These are phyloP conservation scores for Solanum okadae DNA, from an alignment of 257 asterid species.

Conservation along the genomic window DNA sequence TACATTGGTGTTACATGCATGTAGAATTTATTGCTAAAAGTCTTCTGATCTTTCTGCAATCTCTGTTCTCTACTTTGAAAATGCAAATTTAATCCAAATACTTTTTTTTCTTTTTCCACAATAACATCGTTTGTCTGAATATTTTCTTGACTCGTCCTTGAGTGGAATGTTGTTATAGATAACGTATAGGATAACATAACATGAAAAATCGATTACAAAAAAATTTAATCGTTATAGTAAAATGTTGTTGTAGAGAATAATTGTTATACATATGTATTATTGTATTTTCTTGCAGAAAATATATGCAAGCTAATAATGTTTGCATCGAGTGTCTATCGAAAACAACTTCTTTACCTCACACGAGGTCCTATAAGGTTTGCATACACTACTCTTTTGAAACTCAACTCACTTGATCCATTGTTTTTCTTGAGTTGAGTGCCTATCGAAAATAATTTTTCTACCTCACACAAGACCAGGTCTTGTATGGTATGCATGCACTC, in stretches of 20 bases:
- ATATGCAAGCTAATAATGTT: neutral
- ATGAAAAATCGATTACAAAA: neutral
- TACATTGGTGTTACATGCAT: neutral
- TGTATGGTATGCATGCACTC: neutral
- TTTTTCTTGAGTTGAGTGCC: neutral
- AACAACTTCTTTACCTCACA: neutral
- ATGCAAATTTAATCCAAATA: neutral
- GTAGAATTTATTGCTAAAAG: neutral
- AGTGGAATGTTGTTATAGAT: neutral
- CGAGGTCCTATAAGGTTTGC: neutral
- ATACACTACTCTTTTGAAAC: neutral
- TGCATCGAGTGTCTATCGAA: neutral
- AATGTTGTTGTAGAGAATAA: neutral
- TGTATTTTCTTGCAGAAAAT: neutral
- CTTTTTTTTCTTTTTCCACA: neutral
- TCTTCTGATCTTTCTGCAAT: neutral
- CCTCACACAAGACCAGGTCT: neutral
- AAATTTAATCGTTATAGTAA: neutral
- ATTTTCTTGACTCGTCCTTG: neutral
- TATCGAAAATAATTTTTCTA: neutral
- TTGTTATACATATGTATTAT: neutral
- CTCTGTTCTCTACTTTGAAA: neutral
- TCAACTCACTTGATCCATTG: neutral
- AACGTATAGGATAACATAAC: neutral
- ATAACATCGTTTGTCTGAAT: neutral